phyloP scores from a whole-genome alignment of 1,139 yeast species.

The Hyphopichia wangnamkhiaoensis region DNA sequence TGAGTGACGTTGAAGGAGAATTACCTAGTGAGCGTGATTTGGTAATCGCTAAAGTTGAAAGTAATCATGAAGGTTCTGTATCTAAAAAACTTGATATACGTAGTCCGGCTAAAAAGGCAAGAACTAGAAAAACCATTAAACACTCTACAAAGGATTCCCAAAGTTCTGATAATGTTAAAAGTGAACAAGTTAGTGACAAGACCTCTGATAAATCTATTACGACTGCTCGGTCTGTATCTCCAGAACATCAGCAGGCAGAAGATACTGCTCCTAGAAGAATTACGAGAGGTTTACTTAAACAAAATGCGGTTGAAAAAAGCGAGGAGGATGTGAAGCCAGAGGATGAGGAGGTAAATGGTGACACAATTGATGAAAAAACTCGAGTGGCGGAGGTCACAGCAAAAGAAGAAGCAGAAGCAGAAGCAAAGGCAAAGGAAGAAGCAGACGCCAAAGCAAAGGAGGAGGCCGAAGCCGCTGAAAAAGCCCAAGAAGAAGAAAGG shows the following conservation, averaged over 20 bases:
- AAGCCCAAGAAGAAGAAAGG: background rate
- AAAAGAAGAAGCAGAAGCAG: conserved; percentile 4
- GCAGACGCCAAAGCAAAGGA: background rate
- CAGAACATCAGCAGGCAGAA: conserved; percentile 6
- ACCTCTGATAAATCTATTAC: background rate
- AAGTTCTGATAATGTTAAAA: too few species aligned
- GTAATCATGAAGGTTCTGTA: conserved; percentile 2
- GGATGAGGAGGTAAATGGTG: conserved; percentile 2
- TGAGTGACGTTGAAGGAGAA: conserved; percentile 8
- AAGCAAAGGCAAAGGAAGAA: background rate
- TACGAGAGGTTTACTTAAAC: conserved; percentile 11
- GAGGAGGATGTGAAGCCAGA: background rate
- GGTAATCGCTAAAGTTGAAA: background rate
- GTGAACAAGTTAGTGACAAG: too few species aligned
- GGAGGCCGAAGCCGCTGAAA: background rate
- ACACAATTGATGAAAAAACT: conserved; percentile 3
- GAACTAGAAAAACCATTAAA: background rate
- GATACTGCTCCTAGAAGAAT: conserved; percentile 11
- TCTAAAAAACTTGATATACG: background rate
- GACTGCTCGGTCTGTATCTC: background rate
- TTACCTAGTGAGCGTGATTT: conserved; percentile 5
- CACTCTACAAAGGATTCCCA: too few species aligned
- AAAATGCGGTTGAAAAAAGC: conserved; percentile 5
- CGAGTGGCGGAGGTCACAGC: background rate
- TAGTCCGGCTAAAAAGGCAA: background rate